Conservation (phyloP, 2,329 filamentous ascomycete genomes). For the Hypoxylon rubiginosum region DNA sequence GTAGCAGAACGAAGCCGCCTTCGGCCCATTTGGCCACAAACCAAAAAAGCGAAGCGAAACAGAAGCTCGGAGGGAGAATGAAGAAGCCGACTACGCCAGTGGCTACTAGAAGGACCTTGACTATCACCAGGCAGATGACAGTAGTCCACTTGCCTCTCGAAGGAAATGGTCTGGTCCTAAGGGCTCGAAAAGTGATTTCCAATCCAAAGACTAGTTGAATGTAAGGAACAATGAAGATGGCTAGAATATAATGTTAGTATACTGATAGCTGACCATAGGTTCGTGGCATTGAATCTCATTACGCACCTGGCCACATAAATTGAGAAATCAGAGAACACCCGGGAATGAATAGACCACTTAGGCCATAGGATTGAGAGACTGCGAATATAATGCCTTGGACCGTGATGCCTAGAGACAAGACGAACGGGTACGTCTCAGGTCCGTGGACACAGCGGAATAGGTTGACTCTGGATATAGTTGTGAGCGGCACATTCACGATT, state of each 20-base stretch:
- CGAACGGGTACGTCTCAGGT: slow-evolving; percentile 67
- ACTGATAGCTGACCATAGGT: not conserved
- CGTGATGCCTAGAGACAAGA: slow-evolving; percentile 69
- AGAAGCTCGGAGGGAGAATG: slow-evolving; percentile 68
- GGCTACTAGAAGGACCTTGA: slow-evolving; percentile 65
- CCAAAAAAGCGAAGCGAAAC: slow-evolving; percentile 77
- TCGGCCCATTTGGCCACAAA: slow-evolving; percentile 73
- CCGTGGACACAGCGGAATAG: slow-evolving; percentile 60
- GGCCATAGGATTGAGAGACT: slow-evolving; percentile 67
- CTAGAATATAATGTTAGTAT: slow-evolving; percentile 57
- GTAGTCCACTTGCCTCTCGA: slow-evolving; percentile 71
- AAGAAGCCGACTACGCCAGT: slow-evolving; percentile 72
- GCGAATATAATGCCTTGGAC: slow-evolving; percentile 71
- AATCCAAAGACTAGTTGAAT: slow-evolving; percentile 75
- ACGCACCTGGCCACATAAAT: slow-evolving; percentile 71
- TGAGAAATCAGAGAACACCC: slow-evolving; percentile 69
- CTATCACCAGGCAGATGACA: slow-evolving; percentile 66
- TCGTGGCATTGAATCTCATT: slow-evolving; percentile 31
- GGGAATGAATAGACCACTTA: slow-evolving; percentile 63
- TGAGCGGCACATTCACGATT: slow-evolving; percentile 39
- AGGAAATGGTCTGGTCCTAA: slow-evolving; percentile 68
- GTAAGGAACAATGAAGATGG: slow-evolving; percentile 75
- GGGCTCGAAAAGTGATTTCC: slow-evolving; percentile 70
- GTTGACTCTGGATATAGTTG: slow-evolving; percentile 42
- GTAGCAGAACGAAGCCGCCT: slow-evolving; percentile 67